Evolutionary conservation across 345 rosid species (phyloP).

Genomic region (Combretum micranthum): DNA sequence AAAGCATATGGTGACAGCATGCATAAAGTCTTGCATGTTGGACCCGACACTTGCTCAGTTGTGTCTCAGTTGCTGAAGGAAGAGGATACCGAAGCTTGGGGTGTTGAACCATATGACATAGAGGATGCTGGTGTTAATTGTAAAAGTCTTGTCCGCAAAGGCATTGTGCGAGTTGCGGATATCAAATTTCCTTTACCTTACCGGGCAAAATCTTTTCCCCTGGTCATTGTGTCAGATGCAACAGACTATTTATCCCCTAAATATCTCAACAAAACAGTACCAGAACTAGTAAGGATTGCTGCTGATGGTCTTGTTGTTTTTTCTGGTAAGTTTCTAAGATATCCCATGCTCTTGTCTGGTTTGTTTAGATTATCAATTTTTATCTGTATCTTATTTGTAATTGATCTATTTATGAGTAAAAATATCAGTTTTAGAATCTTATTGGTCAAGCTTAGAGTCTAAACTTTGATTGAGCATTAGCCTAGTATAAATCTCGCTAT

Average conservation of each 20-base stretch:
- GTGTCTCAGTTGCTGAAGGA: conserved; percentile 55
- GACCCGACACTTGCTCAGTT: conserved; percentile 62
- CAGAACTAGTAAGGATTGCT: conserved; percentile 61
- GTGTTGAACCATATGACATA: conserved; percentile 65
- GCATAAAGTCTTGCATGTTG: conserved; percentile 57
- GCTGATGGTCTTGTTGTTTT: conserved; percentile 46
- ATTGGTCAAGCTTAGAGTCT: too few relatives aligned
- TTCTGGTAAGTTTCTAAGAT: conserved; percentile 14
- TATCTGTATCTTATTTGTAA: too few relatives aligned
- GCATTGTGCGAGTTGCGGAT: conserved; percentile 20
- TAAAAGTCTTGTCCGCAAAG: conserved; percentile 21
- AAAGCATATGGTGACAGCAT: conserved; percentile 65
- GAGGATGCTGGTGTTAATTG: conserved; percentile 44
- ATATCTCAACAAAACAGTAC: conserved; percentile 59
- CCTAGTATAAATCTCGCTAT: too few relatives aligned
- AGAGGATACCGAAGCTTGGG: conserved; percentile 29
- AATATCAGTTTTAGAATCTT: too few relatives aligned
- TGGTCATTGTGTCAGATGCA: conserved; percentile 62
- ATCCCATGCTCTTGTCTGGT: too few relatives aligned
- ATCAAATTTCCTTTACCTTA: conserved; percentile 56
- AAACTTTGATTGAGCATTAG: too few relatives aligned
- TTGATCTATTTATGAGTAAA: too few relatives aligned
- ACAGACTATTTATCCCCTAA: conserved; percentile 67
- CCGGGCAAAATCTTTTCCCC: conserved; percentile 56
- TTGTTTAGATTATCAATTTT: too few relatives aligned